Conservation (phyloP, 2,329 filamentous ascomycete genomes). For the Ophiostoma tasmaniense region DNA sequence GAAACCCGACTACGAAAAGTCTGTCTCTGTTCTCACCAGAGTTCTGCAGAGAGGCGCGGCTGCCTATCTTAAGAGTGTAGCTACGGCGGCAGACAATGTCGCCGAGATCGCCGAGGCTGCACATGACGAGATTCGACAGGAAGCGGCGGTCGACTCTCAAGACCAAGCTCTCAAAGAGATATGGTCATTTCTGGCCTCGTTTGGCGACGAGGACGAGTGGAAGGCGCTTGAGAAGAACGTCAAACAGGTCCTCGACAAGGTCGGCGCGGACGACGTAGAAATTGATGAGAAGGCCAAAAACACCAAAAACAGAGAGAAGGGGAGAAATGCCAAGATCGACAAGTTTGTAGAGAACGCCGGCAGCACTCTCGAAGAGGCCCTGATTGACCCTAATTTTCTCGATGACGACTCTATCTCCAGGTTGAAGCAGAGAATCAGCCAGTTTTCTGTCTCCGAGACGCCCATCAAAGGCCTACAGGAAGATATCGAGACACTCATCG, state of each 20-base stretch:
- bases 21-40: slow-evolving; percentile 67
- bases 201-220: slow-evolving; percentile 70
- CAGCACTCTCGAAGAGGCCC: slow-evolving; percentile 65
- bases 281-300: not conserved
- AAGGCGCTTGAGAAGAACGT: slow-evolving; percentile 61
- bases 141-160: slow-evolving; percentile 56
- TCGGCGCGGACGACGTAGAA: slow-evolving; percentile 43
- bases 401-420: slow-evolving; percentile 41
- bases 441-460: slow-evolving; percentile 24
- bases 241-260: slow-evolving; percentile 53
- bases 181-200: slow-evolving; percentile 70
- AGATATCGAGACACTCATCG: slow-evolving; percentile 64
- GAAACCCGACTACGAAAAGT: slow-evolving; percentile 74
- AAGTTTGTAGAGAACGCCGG: slow-evolving; percentile 64
- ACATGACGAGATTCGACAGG: slow-evolving; percentile 29
- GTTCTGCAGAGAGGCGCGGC: slow-evolving; percentile 71
- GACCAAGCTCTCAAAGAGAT: slow-evolving; percentile 71
- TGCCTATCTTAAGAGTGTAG: slow-evolving; percentile 54
- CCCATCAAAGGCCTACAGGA: slow-evolving; percentile 33
- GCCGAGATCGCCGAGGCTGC: slow-evolving; percentile 44
- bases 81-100: slow-evolving; percentile 58
- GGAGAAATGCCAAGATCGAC: slow-evolving; percentile 56
- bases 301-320: not conserved
- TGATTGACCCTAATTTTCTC: slow-evolving; percentile 81
- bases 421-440: slow-evolving; percentile 43